Base-by-base conservation (phyloP, 768 basidiomycete species). In the Lepiota subincarnata region DNA sequence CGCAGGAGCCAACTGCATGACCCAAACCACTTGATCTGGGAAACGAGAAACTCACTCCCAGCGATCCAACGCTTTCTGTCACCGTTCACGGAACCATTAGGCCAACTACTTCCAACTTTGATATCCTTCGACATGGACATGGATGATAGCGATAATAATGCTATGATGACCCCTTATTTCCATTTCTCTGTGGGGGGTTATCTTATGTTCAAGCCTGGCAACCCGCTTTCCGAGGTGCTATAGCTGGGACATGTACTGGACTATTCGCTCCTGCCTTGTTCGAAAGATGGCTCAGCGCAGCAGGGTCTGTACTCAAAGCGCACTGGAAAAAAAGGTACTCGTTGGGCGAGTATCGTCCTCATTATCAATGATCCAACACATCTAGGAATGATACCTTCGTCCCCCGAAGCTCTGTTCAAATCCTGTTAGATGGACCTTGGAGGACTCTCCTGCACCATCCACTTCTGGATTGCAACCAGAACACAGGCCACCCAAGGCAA, bases 211-310 rank as follows among this genome's bases (percentile, higher is more conserved):
- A 80, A 53, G 69, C 76, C 1, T 88, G 87, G 85, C 68, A 66
- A 4, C 92, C 93, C 0, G 75, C 75, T 2, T 84, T 89, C 0
- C 57, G 71, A 5, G 91, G 87, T 18, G 84, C 86, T 0, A 79
- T 91, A 34, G 81, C 80, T 18, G 92, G 88, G 0, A 85, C 90
- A 36, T 88, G 84, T 63, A 75, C 95, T 52, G 84, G 78, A 0
- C 72, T 95, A 18, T 72, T 87, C 60, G 35, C 86, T 31, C 71
- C 94, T 31, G 83, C 83, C 6, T 61, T 92, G 8, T 70, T 87
- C 35, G 90, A 93, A 45, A 75, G 92, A 57, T 84, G 81, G 68
- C 66, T 95, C 39, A 66, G 78, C 14, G 86, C 84, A 0, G 69
- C 77, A 50, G 74, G 86, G 14, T 70, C 74, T 22, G 66, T 73